These are phyloP conservation scores for Priceomyces fermenticarens DNA, from an alignment of 805 yeast species.

Conservation along the genomic window DNA sequence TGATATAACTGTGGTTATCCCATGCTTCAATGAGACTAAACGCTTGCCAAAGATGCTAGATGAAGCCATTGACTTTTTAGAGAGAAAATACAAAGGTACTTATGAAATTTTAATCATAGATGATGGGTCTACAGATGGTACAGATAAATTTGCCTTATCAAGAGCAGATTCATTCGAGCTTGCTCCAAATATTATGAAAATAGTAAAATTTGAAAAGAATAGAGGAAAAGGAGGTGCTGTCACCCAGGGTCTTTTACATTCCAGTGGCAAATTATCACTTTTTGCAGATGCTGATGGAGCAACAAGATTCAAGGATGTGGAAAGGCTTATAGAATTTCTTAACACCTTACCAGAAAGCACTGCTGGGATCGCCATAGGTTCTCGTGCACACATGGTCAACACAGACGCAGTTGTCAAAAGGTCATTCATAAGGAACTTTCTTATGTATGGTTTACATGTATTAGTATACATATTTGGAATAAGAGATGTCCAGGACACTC, in stretches of 20 bases:
- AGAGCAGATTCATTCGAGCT: slow-evolving; percentile 50
- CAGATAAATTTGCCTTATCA: slow-evolving; percentile 67
- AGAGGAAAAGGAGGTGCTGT: slow-evolving; percentile 93
- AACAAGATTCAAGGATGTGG: slow-evolving; percentile 69
- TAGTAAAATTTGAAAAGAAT: slow-evolving; percentile 66
- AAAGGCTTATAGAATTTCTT: slow-evolving; percentile 46
- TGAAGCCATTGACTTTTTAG: slow-evolving; percentile 60
- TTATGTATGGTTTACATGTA: slow-evolving; percentile 90
- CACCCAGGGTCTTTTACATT: slow-evolving; percentile 79
- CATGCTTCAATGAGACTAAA: slow-evolving; percentile 86
- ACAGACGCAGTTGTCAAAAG: slow-evolving; percentile 97
- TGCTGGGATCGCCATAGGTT: slow-evolving; percentile 79
- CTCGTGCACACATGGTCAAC: slow-evolving; percentile 94
- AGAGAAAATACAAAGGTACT: slow-evolving; percentile 24
- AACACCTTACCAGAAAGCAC: slow-evolving; percentile 16
- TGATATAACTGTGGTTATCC: slow-evolving; percentile 75
- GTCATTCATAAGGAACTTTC: slow-evolving; percentile 78
- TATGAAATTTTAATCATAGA: slow-evolving; percentile 87
- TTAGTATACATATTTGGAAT: slow-evolving; percentile 88
- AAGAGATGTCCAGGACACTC: slow-evolving; percentile 84
- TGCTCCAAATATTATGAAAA: slow-evolving; percentile 61
- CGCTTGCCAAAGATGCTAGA: slow-evolving; percentile 70
- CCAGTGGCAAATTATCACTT: slow-evolving; percentile 68
- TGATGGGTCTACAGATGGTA: slow-evolving; percentile 86
- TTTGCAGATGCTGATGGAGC: slow-evolving; percentile 99